Percentiles rank a stretch among this genome's conserved stretches.
phyloP scores from a whole-genome alignment of 1,139 yeast species.

The Candida tetrigidarum region DNA sequence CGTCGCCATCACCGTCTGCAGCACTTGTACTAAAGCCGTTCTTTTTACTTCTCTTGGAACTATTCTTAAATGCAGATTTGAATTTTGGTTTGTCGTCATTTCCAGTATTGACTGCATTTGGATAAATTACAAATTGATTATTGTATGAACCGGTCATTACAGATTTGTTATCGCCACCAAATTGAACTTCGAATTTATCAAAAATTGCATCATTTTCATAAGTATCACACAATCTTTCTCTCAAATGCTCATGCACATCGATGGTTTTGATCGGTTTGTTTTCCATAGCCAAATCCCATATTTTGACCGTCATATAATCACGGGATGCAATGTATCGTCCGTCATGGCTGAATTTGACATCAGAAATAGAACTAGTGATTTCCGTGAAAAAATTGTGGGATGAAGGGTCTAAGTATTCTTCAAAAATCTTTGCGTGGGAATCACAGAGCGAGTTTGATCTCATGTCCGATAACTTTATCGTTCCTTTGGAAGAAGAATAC shows the following conservation, averaged over 20 bases:
- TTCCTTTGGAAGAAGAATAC: conserved; percentile 97
- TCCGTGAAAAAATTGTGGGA: conserved; percentile 97
- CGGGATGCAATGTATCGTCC: conserved; percentile 95
- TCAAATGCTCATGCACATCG: conserved; percentile 92
- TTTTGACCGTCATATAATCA: conserved; percentile 96
- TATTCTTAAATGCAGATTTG: conserved; percentile 12
- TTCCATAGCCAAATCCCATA: conserved; percentile 99
- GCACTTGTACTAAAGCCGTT: conserved; percentile 27
- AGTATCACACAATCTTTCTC: conserved; percentile 94
- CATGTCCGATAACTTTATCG: conserved; percentile 96
- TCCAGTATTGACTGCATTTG: conserved; percentile 57
- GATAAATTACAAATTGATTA: conserved; percentile 96
- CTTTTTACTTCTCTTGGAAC: conserved; percentile 21
- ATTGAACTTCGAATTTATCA: conserved; percentile 97
- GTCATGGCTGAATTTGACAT: conserved; percentile 89
- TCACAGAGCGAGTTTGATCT: conserved; percentile 95
- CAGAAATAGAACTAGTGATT: conserved; percentile 92
- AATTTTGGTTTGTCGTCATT: conserved; percentile 15
- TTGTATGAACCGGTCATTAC: conserved; percentile 98
- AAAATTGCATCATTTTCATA: conserved; percentile 98
- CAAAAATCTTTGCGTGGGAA: conserved; percentile 84
- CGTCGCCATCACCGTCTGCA: conserved; percentile 32
- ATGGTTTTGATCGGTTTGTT: conserved; percentile 92
- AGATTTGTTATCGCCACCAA: conserved; percentile 90
- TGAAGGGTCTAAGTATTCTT: conserved; percentile 91